These are phyloP conservation scores for Hyaloraphidium curvatum DNA, from an alignment of 192 early-diverging fungal species.

Conservation along the genomic window DNA sequence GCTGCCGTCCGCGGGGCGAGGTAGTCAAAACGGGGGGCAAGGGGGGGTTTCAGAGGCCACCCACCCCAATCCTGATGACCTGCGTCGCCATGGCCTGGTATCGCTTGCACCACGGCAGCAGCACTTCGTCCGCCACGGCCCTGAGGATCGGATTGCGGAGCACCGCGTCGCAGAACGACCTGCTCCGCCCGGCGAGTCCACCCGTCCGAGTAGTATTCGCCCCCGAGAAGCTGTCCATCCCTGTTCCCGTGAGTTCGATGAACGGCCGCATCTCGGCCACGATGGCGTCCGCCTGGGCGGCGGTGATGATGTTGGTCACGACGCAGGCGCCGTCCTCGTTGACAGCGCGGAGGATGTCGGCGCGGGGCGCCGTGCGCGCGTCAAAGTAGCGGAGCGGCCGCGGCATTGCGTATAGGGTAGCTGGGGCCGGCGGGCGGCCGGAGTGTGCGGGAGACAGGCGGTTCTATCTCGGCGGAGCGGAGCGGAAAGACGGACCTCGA, in stretches of 20 bases:
- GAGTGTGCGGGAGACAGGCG: too few relatives aligned
- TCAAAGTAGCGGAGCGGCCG: too few relatives aligned
- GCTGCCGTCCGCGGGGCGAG: too few relatives aligned
- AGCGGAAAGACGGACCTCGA: too few relatives aligned
- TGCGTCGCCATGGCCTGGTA: neutral
- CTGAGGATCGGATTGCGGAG: neutral
- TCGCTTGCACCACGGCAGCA: neutral
- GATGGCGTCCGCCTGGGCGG: neutral
- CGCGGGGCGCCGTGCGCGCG: neutral
- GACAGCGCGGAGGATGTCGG: neutral
- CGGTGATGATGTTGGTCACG: neutral
- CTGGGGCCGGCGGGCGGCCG: too few relatives aligned
- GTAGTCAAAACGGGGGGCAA: too few relatives aligned
- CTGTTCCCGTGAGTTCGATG: too few relatives aligned
- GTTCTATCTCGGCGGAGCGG: too few relatives aligned
- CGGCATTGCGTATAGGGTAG: too few relatives aligned
- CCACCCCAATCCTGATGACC: neutral
- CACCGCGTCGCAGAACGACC: neutral
- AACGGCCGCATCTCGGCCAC: neutral
- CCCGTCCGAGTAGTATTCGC: neutral
- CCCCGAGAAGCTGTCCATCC: neutral
- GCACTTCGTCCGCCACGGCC: neutral
- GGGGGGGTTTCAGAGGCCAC: too few relatives aligned
- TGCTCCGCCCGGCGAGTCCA: neutral
- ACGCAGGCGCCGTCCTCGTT: neutral